A percentile compares a stretch with the other conserved stretches of the same genome.
Conservation (phyloP, 352 stramenopile genomes). For the Pythium volutum region DNA sequence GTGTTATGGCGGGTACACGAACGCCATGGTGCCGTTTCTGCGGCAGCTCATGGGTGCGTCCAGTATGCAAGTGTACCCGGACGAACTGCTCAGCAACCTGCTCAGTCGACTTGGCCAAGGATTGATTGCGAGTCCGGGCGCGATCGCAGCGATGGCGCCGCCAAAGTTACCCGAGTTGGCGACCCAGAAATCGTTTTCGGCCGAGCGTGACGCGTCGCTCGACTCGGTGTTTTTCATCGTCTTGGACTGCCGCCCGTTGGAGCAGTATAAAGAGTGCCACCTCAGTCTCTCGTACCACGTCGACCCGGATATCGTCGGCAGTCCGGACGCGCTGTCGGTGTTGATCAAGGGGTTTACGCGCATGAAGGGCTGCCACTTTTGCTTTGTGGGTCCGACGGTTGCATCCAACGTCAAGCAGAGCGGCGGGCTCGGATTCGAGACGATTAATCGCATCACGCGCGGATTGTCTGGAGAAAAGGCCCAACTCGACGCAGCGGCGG, state of each 20-base stretch:
- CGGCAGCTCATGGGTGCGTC: conserved; percentile 64
- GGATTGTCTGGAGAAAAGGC: conserved; percentile 58
- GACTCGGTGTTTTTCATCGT: conserved; percentile 76
- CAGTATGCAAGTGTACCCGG: conserved; percentile 80
- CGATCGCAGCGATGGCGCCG: conserved; percentile 16
- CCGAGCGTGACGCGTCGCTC: conserved; percentile 32
- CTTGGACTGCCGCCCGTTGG: conserved; percentile 71
- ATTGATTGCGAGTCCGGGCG: conserved; percentile 9
- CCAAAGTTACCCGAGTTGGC: conserved; percentile 6
- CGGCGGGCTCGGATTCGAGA: conserved; percentile 33
- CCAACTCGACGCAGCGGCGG: conserved; percentile 13
- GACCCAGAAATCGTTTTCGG: conserved; percentile 32
- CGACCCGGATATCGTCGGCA: conserved; percentile 69
- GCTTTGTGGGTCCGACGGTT: conserved; percentile 68
- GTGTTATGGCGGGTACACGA: conserved; percentile 73
- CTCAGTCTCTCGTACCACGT: conserved; percentile 87
- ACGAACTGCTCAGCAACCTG: conserved; percentile 80
- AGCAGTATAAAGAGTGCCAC: conserved; percentile 78
- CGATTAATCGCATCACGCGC: conserved; percentile 52
- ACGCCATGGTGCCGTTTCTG: conserved; percentile 65
- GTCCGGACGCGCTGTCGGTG: conserved; percentile 63
- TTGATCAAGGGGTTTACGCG: conserved; percentile 77
- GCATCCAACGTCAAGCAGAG: conserved; percentile 18
- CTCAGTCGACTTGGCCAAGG: conserved; percentile 43
- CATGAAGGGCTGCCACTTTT: conserved; percentile 90